Conservation (phyloP, 1,139 yeast species). For the Hanseniaspora gamundiae region DNA sequence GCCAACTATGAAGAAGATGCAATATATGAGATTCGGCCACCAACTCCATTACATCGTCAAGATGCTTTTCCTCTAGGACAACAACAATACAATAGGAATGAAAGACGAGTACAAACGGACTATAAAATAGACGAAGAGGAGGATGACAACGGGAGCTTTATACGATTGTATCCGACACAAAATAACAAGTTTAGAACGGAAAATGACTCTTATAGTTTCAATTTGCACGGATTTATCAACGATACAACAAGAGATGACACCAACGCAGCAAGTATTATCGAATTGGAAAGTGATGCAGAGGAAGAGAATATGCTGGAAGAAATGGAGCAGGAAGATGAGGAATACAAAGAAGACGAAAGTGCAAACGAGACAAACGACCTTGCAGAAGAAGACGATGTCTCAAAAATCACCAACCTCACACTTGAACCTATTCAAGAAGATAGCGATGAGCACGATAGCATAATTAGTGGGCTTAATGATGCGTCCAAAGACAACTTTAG, state of each 20-base stretch:
- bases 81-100: background rate
- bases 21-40: too few relatives aligned
- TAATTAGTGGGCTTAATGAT: constrained; percentile 9
- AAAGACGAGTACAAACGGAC: background rate
- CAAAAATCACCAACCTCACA: constrained; percentile 7
- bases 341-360: constrained; percentile 13
- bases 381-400: constrained; percentile 3
- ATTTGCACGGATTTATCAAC: background rate
- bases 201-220: background rate
- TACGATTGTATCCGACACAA: background rate
- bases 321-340: constrained; percentile 4
- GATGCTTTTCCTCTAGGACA: background rate
- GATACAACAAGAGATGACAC: background rate
- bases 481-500: constrained; percentile 2
- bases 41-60: too few relatives aligned
- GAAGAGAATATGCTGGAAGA: constrained; percentile 13
- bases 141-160: background rate
- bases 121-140: background rate
- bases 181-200: background rate
- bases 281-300: constrained; percentile 11
- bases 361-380: constrained; percentile 5
- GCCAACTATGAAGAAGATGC: too few relatives aligned
- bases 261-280: constrained; percentile 1
- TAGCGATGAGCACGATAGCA: constrained; percentile 6
- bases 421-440: constrained; percentile 3